phyloP scores from a whole-genome alignment of 2,329 filamentous ascomycete species.

The Lomentospora prolificans region DNA sequence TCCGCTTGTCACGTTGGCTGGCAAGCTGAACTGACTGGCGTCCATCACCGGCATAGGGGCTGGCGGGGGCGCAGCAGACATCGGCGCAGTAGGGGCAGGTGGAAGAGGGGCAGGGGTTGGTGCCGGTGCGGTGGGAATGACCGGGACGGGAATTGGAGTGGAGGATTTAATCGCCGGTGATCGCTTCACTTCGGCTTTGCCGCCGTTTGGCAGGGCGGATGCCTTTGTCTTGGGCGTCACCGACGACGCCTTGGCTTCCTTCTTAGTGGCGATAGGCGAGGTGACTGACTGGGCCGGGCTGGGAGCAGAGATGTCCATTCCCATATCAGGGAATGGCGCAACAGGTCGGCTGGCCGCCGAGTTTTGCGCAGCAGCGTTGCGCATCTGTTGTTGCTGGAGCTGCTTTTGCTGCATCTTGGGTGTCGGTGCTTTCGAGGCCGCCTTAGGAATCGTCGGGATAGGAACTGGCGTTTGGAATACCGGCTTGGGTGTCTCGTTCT shows the following conservation, averaged over 20 bases:
- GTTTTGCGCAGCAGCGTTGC: not conserved
- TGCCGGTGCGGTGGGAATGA: constrained; percentile 10
- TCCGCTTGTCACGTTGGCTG: constrained; percentile 17
- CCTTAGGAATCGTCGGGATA: not conserved
- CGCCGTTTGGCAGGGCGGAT: not conserved
- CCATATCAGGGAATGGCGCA: constrained; percentile 49
- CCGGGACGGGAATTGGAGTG: not conserved
- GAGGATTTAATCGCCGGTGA: constrained; percentile 7
- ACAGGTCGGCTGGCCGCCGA: constrained; percentile 21
- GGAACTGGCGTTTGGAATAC: not conserved
- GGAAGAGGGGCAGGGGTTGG: constrained; percentile 13
- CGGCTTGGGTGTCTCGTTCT: not conserved
- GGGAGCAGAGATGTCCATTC: constrained; percentile 28
- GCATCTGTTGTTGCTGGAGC: constrained; percentile 11
- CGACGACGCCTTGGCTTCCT: constrained; percentile 7
- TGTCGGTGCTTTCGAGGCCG: constrained; percentile 6
- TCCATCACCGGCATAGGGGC: constrained; percentile 5
- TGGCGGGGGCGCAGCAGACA: constrained; percentile 9
- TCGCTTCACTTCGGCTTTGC: not conserved
- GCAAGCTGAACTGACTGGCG: constrained; percentile 1
- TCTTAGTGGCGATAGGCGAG: not conserved
- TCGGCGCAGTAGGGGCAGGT: constrained; percentile 14
- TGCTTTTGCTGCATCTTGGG: constrained; percentile 12
- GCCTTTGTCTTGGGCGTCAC: constrained; percentile 9
- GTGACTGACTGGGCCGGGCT: constrained; percentile 3